These are phyloP conservation scores for Pholiota molesta DNA, from an alignment of 768 basidiomycete genomes.

Conservation along the genomic window DNA sequence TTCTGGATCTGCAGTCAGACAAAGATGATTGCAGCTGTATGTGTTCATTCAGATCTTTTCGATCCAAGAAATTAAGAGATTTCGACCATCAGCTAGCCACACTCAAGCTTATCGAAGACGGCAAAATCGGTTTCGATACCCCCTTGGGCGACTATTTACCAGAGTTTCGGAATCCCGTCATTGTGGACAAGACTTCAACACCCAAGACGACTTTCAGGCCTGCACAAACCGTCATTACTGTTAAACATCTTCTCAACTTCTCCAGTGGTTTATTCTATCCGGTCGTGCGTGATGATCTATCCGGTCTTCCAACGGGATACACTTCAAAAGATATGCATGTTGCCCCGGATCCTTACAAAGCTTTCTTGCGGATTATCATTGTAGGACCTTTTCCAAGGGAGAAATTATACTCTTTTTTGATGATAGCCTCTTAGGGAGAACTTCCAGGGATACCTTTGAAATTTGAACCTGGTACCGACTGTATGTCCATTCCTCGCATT, in stretches of 20 bases:
- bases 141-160: conserved; percentile 30
- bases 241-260: conserved; percentile 35
- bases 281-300: conserved; percentile 10
- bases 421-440: conserved; percentile 20
- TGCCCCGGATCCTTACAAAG: conserved; percentile 19
- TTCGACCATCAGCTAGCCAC: conserved; percentile 29
- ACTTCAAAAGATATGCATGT: conserved; percentile 27
- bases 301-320: conserved; percentile 23
- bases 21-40: conserved; percentile 36
- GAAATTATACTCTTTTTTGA: neutral
- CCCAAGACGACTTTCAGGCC: conserved; percentile 25
- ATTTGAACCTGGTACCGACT: conserved; percentile 37
- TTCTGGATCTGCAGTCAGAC: conserved; percentile 46
- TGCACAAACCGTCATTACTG: conserved; percentile 25
- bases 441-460: conserved; percentile 30
- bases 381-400: conserved; percentile 16
- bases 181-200: conserved; percentile 25
- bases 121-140: conserved; percentile 30
- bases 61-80: neutral
- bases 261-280: conserved; percentile 36
- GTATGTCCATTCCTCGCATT: conserved; percentile 14
- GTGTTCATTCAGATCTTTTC: conserved; percentile 8
- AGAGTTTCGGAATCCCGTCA: conserved; percentile 30
- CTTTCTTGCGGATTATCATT: conserved; percentile 27
- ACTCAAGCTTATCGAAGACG: conserved; percentile 35